These are phyloP conservation scores for Taphrina betulina DNA, from an alignment of 1,139 yeast genomes.

Conservation along the genomic window DNA sequence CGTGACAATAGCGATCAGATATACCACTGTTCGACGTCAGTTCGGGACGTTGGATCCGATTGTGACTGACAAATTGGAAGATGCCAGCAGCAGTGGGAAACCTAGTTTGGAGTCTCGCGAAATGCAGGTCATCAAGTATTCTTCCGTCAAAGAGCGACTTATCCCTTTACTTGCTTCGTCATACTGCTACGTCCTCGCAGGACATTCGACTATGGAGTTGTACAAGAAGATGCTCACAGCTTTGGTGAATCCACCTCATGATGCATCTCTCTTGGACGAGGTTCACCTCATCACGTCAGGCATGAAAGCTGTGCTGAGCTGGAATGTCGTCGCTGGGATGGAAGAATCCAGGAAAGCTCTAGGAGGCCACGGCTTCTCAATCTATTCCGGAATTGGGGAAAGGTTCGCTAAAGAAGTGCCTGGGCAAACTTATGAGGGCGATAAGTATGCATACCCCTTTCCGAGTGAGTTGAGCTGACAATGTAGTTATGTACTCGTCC, in stretches of 20 bases:
- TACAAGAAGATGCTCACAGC: constrained; percentile 22
- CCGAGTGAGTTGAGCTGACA: too few species aligned
- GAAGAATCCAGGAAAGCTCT: constrained; percentile 29
- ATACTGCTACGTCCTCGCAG: constrained; percentile 24
- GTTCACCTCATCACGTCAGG: constrained; percentile 28
- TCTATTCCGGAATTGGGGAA: constrained; percentile 29
- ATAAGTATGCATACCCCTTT: constrained; percentile 2
- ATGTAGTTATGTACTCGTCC: constrained; percentile 27
- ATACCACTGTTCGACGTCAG: constrained; percentile 87
- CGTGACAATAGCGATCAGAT: constrained; percentile 79
- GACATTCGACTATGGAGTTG: constrained; percentile 16
- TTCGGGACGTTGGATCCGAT: constrained; percentile 49
- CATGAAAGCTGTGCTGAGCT: constrained; percentile 25
- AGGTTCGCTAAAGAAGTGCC: constrained; percentile 30
- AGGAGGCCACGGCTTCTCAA: constrained; percentile 33
- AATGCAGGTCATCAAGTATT: constrained; percentile 24
- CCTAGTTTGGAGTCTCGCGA: neutral
- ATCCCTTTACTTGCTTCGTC: constrained; percentile 25
- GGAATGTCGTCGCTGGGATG: constrained; percentile 27
- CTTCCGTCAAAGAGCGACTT: constrained; percentile 22
- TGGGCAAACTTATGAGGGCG: constrained; percentile 32
- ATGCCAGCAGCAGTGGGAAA: neutral
- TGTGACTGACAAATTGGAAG: constrained; percentile 26
- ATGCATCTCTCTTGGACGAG: constrained; percentile 30
- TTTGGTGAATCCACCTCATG: constrained; percentile 26